Conservation (phyloP, 1,284 basidiomycete species). For the Puccinia coronata region DNA sequence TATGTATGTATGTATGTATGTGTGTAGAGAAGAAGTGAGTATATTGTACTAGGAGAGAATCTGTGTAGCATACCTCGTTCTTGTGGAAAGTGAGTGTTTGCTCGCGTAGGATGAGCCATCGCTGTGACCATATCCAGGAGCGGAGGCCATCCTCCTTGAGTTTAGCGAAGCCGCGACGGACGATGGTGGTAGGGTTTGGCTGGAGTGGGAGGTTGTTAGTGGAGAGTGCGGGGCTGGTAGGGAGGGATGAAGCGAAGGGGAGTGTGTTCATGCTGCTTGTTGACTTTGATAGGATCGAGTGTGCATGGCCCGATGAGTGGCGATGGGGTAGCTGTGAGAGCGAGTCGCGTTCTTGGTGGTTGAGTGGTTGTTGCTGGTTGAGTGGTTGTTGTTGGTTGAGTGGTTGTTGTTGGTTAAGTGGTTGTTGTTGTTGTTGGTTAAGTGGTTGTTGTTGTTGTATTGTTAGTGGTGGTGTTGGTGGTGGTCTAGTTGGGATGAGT, state of each 20-base stretch:
- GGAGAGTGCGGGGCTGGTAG: slow-evolving; percentile 7
- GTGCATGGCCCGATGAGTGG: not conserved
- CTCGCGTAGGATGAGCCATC: slow-evolving; percentile 84
- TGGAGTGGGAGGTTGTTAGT: not conserved
- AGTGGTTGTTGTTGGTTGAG: no score
- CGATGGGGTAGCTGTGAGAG: not conserved
- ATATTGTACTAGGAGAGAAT: no score
- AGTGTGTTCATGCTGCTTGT: slow-evolving; percentile 27
- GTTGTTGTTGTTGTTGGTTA: no score
- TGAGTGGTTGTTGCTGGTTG: not conserved
- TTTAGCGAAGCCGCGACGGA: slow-evolving; percentile 57
- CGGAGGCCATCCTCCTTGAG: slow-evolving; percentile 61
- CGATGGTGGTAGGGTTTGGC: slow-evolving; percentile 53
- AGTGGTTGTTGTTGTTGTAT: no score
- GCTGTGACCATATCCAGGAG: slow-evolving; percentile 88
- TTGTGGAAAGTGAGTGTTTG: slow-evolving; percentile 81
- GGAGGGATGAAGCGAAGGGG: not conserved
- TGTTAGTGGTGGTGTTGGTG: not conserved
- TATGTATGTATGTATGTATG: not conserved
- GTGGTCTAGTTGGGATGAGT: not conserved
- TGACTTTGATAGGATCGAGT: not conserved
- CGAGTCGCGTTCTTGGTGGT: not conserved
- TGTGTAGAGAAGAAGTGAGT: not conserved
- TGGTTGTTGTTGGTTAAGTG: no score
- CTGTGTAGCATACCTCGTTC: slow-evolving; percentile 72